phyloP scores from a whole-genome alignment of 2,329 filamentous ascomycete genomes.

The Aspergillus tubingensis region DNA sequence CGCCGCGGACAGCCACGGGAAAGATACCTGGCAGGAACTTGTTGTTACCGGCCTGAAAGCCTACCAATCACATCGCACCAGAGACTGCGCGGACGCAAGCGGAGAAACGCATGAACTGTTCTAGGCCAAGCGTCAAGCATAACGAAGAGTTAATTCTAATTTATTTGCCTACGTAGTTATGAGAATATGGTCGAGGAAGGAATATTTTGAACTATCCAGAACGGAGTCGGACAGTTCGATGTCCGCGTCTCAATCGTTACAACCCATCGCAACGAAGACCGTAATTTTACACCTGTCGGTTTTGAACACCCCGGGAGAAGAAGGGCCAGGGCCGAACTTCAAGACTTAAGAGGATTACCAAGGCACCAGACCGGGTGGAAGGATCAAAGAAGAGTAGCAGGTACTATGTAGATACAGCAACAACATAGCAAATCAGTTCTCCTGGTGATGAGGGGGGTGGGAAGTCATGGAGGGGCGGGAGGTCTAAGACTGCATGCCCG shows the following conservation, averaged over 20 bases:
- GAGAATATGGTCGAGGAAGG: neutral
- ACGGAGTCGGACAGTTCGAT: neutral
- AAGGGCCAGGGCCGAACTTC: neutral
- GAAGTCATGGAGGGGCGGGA: constrained; percentile 12
- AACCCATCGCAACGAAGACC: neutral
- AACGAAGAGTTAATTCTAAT: neutral
- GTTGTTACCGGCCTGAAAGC: constrained; percentile 15
- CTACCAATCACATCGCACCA: constrained; percentile 10
- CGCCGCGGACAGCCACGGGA: constrained; percentile 25
- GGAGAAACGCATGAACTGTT: constrained; percentile 1
- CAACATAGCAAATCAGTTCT: neutral
- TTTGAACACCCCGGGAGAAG: too few species aligned
- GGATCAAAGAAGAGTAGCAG: neutral
- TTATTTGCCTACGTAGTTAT: neutral
- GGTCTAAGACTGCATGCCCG: neutral
- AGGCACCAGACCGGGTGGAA: neutral
- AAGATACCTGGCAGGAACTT: constrained; percentile 22
- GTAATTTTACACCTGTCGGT: neutral
- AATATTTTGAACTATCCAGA: neutral
- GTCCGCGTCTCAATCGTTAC: neutral
- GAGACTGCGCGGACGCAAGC: constrained; percentile 13
- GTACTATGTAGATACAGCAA: neutral
- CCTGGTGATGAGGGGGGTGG: neutral
- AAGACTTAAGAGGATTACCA: neutral
- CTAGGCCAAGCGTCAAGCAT: constrained; percentile 7